A percentile compares a stretch with the other conserved stretches of the same genome.
These are phyloP conservation scores for Chaetomiaceae sp. DNA, from an alignment of 2,329 filamentous ascomycete genomes.

Conservation along the genomic window DNA sequence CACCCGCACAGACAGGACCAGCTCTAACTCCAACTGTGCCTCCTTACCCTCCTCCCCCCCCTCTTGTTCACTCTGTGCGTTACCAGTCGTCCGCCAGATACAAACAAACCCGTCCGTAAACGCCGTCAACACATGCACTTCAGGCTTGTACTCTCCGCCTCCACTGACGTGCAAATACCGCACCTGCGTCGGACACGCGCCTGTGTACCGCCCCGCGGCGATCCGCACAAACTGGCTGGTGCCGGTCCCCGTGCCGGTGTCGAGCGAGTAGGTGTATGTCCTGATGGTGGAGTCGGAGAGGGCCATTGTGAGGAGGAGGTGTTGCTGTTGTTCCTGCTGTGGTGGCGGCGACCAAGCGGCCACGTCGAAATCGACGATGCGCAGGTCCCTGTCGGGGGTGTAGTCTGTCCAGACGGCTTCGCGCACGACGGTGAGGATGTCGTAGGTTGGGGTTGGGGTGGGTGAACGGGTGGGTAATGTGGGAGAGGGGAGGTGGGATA, in stretches of 20 bases:
- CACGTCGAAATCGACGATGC: conserved; percentile 76
- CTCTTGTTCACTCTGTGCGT: background rate
- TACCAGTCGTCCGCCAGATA: conserved; percentile 40
- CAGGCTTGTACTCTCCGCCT: conserved; percentile 13
- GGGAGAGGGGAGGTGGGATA: conserved; percentile 49
- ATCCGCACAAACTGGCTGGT: conserved; percentile 45
- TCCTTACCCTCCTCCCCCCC: too few relatives aligned
- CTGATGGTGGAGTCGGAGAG: conserved; percentile 81
- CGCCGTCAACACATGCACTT: conserved; percentile 54
- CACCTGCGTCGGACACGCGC: conserved; percentile 69
- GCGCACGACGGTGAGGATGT: conserved; percentile 50
- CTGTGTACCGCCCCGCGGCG: conserved; percentile 57
- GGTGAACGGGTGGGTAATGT: too few relatives aligned
- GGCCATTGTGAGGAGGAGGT: conserved; percentile 59
- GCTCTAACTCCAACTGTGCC: conserved; percentile 21
- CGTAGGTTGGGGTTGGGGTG: too few relatives aligned
- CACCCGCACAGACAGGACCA: conserved; percentile 40
- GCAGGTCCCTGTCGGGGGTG: conserved; percentile 58
- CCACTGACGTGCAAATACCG: conserved; percentile 35
- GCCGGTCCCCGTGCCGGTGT: background rate
- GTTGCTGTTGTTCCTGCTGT: too few relatives aligned
- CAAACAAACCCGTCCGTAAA: conserved; percentile 77
- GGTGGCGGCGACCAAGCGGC: too few relatives aligned
- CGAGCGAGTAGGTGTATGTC: conserved; percentile 46
- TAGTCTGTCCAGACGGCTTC: conserved; percentile 51